Percentiles rank a stretch among this genome's conserved stretches.
These are phyloP conservation scores for Cyclotella sp. DNA, from an alignment of 108 stramenopile species.

Conservation along the genomic window DNA sequence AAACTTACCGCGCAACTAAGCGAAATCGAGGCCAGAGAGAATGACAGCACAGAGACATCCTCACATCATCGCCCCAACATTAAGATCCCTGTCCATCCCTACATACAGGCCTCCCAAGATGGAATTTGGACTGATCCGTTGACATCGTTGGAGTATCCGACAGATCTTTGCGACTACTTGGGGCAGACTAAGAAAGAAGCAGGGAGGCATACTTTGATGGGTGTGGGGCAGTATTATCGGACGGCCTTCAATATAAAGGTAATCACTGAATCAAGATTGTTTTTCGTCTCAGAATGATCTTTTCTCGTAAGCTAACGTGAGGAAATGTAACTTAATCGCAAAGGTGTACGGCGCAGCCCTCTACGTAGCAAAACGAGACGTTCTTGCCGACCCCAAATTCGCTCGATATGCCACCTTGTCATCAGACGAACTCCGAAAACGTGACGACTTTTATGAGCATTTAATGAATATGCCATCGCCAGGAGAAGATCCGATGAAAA, in stretches of 20 bases:
- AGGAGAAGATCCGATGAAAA: constrained; percentile 35
- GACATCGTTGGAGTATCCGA: constrained; percentile 74
- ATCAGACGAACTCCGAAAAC: constrained; percentile 70
- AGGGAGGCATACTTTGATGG: constrained; percentile 84
- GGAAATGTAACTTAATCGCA: neutral
- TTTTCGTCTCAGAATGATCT: neutral
- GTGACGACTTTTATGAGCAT: constrained; percentile 74
- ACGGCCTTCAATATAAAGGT: constrained; percentile 86
- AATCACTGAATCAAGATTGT: constrained; percentile 9
- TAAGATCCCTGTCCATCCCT: constrained; percentile 78
- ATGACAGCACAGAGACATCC: constrained; percentile 8
- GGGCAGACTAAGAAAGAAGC: constrained; percentile 74
- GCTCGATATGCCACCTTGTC: constrained; percentile 63
- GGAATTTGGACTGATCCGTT: constrained; percentile 77
- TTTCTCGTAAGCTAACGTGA: neutral
- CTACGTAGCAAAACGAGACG: constrained; percentile 83
- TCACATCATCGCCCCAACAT: constrained; percentile 29
- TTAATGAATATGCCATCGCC: constrained; percentile 66
- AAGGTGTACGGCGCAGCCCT: constrained; percentile 87
- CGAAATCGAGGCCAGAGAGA: constrained; percentile 3
- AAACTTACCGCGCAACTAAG: neutral
- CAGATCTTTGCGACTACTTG: constrained; percentile 76
- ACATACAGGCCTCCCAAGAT: constrained; percentile 72
- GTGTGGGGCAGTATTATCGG: constrained; percentile 82
- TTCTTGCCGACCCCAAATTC: constrained; percentile 76